phyloP scores from a whole-genome alignment of 1,139 yeast genomes.

The Debaryomyces fabryi region DNA sequence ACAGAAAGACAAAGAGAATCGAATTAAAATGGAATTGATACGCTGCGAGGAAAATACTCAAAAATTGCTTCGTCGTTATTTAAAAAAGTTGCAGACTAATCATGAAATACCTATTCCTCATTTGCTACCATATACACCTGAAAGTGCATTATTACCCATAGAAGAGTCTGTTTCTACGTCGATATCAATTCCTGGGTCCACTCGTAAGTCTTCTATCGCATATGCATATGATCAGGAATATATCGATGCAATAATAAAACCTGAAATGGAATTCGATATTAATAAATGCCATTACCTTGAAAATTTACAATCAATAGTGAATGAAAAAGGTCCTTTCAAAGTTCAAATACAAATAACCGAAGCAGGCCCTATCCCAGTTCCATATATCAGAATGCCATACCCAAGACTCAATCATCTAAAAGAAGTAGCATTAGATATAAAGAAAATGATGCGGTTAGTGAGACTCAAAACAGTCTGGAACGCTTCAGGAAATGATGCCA shows the following conservation, averaged over 20 bases:
- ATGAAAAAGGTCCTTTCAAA: conserved; percentile 41
- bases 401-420: conserved; percentile 22
- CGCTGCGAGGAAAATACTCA: conserved; percentile 13
- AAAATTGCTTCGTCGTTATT: conserved; percentile 28
- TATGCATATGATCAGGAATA: conserved; percentile 39
- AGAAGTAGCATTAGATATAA: conserved; percentile 36
- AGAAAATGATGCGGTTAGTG: conserved; percentile 28
- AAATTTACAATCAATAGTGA: conserved; percentile 22
- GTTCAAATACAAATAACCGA: conserved; percentile 33
- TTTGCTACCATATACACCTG: conserved; percentile 34
- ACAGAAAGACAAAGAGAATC: conserved; percentile 9
- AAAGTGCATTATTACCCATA: conserved; percentile 11
- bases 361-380: conserved; percentile 37
- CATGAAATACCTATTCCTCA: conserved; percentile 38
- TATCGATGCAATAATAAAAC: conserved; percentile 38
- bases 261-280: conserved; percentile 39
- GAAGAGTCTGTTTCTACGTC: conserved; percentile 10
- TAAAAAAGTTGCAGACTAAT: conserved; percentile 31
- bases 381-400: conserved; percentile 34
- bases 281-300: conserved; percentile 32
- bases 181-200: conserved; percentile 25
- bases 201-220: conserved; percentile 20
- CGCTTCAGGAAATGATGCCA: conserved; percentile 13
- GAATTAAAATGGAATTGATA: conserved; percentile 12
- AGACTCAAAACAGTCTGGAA: conserved; percentile 36